phyloP scores from a whole-genome alignment of 2,329 filamentous ascomycete species.

The Aspergillus viridinutans region DNA sequence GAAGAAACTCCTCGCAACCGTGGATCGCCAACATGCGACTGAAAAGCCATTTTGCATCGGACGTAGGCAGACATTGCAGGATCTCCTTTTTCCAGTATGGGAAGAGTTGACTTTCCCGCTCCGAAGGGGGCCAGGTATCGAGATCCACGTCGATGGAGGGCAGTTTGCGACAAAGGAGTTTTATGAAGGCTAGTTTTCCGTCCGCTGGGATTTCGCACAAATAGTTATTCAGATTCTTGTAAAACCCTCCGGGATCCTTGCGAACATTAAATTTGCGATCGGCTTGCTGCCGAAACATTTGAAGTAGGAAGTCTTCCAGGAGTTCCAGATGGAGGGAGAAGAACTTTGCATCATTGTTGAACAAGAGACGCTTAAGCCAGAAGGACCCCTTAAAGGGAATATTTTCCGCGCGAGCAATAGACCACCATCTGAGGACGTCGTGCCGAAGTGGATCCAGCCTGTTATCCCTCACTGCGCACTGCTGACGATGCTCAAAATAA shows the following conservation, averaged over 20 bases:
- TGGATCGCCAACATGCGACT: neutral
- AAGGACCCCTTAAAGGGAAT: neutral
- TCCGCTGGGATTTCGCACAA: neutral
- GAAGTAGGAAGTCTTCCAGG: neutral
- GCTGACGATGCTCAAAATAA: neutral
- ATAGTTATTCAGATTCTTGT: neutral
- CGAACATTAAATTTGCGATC: neutral
- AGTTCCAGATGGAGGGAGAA: neutral
- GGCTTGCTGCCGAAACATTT: neutral
- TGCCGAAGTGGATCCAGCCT: neutral
- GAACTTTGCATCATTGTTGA: neutral
- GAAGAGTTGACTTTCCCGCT: neutral
- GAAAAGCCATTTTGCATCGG: neutral
- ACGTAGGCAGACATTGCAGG: neutral
- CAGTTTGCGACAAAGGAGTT: neutral
- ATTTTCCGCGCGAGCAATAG: neutral
- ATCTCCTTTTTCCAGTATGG: neutral
- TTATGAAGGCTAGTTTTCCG: neutral
- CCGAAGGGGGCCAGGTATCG: neutral
- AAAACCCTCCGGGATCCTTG: neutral
- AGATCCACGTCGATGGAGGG: neutral
- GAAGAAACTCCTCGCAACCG: neutral
- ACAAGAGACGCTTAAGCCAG: neutral
- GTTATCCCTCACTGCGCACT: too few relatives aligned
- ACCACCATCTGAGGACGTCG: neutral